phyloP scores from a whole-genome alignment of 768 basidiomycete species.

The Cystobasidium tubakii region DNA sequence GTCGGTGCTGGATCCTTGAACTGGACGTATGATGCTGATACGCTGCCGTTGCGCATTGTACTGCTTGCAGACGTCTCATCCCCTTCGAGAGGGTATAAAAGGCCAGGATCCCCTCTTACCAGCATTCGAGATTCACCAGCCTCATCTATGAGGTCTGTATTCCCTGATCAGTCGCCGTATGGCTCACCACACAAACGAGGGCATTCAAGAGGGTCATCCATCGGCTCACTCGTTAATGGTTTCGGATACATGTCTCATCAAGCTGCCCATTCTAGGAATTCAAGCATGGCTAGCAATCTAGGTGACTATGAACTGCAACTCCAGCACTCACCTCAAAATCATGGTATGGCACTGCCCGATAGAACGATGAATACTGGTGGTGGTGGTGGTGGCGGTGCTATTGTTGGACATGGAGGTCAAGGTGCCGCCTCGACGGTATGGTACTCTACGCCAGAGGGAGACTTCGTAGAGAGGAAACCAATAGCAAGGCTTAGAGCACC shows the following conservation, averaged over 20 bases:
- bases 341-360: neutral
- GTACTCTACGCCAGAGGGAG: constrained; percentile 12
- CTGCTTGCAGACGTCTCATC: neutral
- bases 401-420: neutral
- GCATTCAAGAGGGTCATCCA: constrained; percentile 22
- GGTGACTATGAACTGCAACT: neutral
- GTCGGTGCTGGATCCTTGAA: no score
- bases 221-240: constrained; percentile 29
- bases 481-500: constrained; percentile 18
- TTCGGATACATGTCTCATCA: constrained; percentile 31
- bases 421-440: neutral
- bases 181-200: constrained; percentile 1
- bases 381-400: neutral
- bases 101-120: constrained; percentile 32
- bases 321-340: neutral
- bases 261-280: constrained; percentile 15
- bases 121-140: constrained; percentile 22
- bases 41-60: constrained; percentile 2
- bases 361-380: neutral
- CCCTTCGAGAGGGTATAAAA: constrained; percentile 9
- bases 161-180: constrained; percentile 17
- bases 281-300: constrained; percentile 1
- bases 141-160: constrained; percentile 2
- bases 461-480: constrained; percentile 14
- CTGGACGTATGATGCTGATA: neutral